Evolutionary conservation across 148 eudicot species (phyloP).

Genomic region (Polygonum aviculare): DNA sequence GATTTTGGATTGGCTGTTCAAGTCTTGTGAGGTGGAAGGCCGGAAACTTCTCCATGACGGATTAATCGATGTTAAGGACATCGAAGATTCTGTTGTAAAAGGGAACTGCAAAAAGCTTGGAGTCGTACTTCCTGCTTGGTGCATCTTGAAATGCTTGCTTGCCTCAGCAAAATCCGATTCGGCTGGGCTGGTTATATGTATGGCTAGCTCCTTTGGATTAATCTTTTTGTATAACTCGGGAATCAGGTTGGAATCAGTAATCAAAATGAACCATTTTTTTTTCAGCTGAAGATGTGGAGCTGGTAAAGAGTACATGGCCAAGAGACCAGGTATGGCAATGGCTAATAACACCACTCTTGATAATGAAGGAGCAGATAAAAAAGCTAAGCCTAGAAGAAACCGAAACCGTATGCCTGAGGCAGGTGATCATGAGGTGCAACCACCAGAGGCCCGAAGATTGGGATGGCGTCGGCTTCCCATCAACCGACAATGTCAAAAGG

Average conservation of each 20-base stretch:
- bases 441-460: conserved; percentile 70
- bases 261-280: not conserved
- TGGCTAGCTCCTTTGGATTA: conserved; percentile 23
- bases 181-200: conserved; percentile 65
- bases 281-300: conserved; percentile 55
- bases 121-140: conserved; percentile 73
- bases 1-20: conserved; percentile 91
- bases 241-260: no score
- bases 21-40: conserved; percentile 76
- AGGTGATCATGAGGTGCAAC: conserved; percentile 42
- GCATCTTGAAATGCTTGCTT: conserved; percentile 66
- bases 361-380: conserved; percentile 78
- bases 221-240: not conserved
- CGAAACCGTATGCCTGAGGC: conserved; percentile 56
- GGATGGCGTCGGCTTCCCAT: conserved; percentile 64
- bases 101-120: conserved; percentile 67
- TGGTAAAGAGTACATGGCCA: conserved; percentile 51
- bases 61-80: conserved; percentile 59
- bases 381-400: conserved; percentile 35
- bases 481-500: conserved; percentile 55
- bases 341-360: conserved; percentile 64
- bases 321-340: conserved; percentile 67
- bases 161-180: conserved; percentile 65
- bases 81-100: conserved; percentile 52
- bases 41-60: conserved; percentile 58